A percentile compares a stretch with the other conserved stretches of the same genome.
Conservation (phyloP, 192 early-diverging fungal species). For the Obelidium mucronatum region DNA sequence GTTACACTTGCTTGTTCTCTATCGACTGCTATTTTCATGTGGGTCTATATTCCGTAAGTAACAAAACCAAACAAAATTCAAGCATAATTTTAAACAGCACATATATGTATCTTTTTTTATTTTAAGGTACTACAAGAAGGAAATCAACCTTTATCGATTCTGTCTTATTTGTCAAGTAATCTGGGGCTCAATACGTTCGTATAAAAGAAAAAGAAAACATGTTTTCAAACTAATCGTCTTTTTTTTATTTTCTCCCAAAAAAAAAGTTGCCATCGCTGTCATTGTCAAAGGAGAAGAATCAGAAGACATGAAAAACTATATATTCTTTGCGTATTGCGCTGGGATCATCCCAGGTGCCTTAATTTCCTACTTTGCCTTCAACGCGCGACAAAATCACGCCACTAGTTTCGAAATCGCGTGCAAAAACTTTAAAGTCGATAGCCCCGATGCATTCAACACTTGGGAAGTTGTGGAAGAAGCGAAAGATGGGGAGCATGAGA, state of each 20-base stretch:
- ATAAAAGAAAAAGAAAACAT: not conserved
- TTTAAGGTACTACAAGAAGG: slow-evolving; percentile 36
- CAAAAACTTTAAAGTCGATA: slow-evolving; percentile 31
- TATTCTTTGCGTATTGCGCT: slow-evolving; percentile 30
- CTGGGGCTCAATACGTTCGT: slow-evolving; percentile 37
- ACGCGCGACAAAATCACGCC: slow-evolving; percentile 17
- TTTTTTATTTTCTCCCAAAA: not conserved
- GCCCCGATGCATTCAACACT: slow-evolving; percentile 20
- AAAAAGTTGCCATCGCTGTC: slow-evolving; percentile 29
- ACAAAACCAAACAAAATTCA: no score
- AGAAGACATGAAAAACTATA: slow-evolving; percentile 6
- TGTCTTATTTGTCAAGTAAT: slow-evolving; percentile 33
- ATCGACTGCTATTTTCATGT: slow-evolving; percentile 25
- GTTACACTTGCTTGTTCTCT: slow-evolving; percentile 29
- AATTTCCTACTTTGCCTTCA: slow-evolving; percentile 19
- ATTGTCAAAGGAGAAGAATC: not conserved
- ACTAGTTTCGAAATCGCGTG: slow-evolving; percentile 34
- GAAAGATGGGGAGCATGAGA: slow-evolving; percentile 26
- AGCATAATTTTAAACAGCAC: no score
- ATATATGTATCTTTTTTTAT: no score
- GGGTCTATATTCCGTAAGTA: slow-evolving; percentile 40
- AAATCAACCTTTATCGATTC: slow-evolving; percentile 40
- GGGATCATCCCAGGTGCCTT: slow-evolving; percentile 12
- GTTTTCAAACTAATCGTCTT: not conserved
- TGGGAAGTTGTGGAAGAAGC: slow-evolving; percentile 35